phyloP scores from a whole-genome alignment of 345 rosid genomes.

The Boechera retrofracta region DNA sequence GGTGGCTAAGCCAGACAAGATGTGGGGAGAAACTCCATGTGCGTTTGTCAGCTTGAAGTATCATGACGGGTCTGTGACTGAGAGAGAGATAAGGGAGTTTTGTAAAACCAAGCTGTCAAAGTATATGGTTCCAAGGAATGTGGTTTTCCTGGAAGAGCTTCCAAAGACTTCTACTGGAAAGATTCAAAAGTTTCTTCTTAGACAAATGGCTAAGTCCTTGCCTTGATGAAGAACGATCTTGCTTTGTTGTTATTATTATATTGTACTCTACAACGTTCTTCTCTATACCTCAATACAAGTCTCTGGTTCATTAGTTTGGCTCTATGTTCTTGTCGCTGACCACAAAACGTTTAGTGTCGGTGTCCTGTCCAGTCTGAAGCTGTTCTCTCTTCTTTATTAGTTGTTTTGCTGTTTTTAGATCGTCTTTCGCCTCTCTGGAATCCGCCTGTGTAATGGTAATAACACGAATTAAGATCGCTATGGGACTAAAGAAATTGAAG shows the following conservation, averaged over 20 bases:
- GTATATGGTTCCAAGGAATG: conserved; percentile 68
- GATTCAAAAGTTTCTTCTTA: conserved; percentile 58
- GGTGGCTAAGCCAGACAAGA: conserved; percentile 58
- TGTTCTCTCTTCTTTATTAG: conserved; percentile 78
- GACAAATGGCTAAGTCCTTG: conserved; percentile 51
- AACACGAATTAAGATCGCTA: conserved; percentile 15
- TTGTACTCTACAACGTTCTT: neutral
- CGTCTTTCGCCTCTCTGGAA: conserved; percentile 62
- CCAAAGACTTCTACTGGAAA: conserved; percentile 73
- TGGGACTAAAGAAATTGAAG: neutral
- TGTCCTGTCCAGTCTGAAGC: conserved; percentile 61
- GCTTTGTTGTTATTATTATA: conserved; percentile 8
- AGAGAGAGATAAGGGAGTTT: conserved; percentile 56
- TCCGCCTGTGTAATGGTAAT: conserved; percentile 55
- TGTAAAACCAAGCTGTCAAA: conserved; percentile 57
- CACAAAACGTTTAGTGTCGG: conserved; percentile 51
- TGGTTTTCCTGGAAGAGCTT: conserved; percentile 55
- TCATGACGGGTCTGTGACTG: conserved; percentile 26
- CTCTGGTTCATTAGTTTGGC: conserved; percentile 26
- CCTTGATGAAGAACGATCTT: conserved; percentile 22
- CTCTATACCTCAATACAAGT: conserved; percentile 23
- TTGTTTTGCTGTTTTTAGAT: conserved; percentile 58
- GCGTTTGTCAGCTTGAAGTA: conserved; percentile 65
- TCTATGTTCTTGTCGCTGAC: conserved; percentile 55
- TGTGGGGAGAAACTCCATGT: conserved; percentile 74